Conservation (phyloP, 2,329 filamentous ascomycete species). For the Aspergillus carbonarius region DNA sequence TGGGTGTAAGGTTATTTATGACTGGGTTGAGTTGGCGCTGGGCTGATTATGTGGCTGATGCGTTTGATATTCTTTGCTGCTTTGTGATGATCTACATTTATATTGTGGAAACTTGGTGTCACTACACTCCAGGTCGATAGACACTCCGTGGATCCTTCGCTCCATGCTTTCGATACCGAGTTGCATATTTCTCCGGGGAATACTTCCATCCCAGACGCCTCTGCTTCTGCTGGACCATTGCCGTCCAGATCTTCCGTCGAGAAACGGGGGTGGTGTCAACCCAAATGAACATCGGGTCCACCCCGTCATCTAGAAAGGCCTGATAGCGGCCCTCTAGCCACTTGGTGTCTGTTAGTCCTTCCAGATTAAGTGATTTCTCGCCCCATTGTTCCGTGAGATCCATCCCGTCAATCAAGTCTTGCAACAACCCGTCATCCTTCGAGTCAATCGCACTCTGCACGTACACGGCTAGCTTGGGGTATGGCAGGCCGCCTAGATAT, state of each 20-base stretch:
- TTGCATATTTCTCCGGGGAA: not conserved
- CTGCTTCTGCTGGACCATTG: not conserved
- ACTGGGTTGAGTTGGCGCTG: too few species aligned
- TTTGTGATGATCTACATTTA: not conserved
- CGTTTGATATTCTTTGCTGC: not conserved
- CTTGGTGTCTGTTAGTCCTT: not conserved
- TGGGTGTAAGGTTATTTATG: too few species aligned
- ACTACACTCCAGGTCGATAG: not conserved
- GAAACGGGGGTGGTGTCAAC: not conserved
- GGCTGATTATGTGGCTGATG: too few species aligned
- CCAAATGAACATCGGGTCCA: not conserved
- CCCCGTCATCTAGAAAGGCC: not conserved
- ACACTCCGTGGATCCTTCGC: not conserved
- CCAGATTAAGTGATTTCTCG: not conserved
- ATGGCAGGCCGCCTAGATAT: constrained; percentile 13
- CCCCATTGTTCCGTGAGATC: not conserved
- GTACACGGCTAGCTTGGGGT: constrained; percentile 18
- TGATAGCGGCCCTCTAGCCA: not conserved
- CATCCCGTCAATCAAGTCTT: constrained; percentile 22
- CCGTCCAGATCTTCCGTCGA: not conserved
- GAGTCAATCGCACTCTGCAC: constrained; percentile 22
- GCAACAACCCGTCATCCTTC: not conserved
- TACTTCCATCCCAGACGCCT: not conserved
- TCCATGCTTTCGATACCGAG: not conserved
- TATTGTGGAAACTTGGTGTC: not conserved